phyloP scores from a whole-genome alignment of 2,329 filamentous ascomycete genomes.

The Fusarium xyrophilum region DNA sequence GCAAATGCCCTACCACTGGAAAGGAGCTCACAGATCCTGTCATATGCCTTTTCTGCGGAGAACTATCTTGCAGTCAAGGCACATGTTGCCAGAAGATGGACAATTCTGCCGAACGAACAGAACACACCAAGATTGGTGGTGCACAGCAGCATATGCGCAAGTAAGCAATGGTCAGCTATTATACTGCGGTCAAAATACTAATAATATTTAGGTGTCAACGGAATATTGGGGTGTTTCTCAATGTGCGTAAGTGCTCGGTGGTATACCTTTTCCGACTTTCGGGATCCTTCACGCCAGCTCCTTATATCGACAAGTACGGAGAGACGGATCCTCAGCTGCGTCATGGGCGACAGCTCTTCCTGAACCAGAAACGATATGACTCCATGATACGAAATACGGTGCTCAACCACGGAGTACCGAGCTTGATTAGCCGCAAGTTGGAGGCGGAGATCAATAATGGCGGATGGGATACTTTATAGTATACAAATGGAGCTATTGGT shows the following conservation, averaged over 20 bases:
- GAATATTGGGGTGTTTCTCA: conserved; percentile 92
- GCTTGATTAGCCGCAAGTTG: conserved; percentile 85
- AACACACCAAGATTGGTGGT: conserved; percentile 70
- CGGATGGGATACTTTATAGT: conserved; percentile 81
- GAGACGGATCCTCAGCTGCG: conserved; percentile 92
- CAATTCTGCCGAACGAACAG: conserved; percentile 50
- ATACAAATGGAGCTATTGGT: neutral
- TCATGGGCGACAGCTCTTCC: conserved; percentile 85
- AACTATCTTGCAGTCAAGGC: conserved; percentile 95
- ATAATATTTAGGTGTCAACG: conserved; percentile 75
- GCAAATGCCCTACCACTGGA: conserved; percentile 85
- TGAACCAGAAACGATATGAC: conserved; percentile 95
- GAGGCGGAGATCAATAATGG: conserved; percentile 97
- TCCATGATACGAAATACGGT: conserved; percentile 84
- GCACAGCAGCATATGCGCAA: conserved; percentile 89
- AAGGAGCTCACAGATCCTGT: conserved; percentile 91
- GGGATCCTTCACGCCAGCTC: conserved; percentile 85
- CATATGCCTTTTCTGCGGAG: conserved; percentile 92
- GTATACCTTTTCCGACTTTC: conserved; percentile 83
- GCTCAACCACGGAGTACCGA: conserved; percentile 85
- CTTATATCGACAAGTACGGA: conserved; percentile 94
- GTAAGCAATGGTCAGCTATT: conserved; percentile 58
- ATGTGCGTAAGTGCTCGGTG: conserved; percentile 93
- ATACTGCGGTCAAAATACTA: conserved; percentile 2
- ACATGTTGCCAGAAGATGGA: conserved; percentile 83